Percentiles rank a stretch among this genome's conserved stretches.
Conservation (phyloP, 2,329 filamentous ascomycete genomes). For the Phyllosticta ampelicida region DNA sequence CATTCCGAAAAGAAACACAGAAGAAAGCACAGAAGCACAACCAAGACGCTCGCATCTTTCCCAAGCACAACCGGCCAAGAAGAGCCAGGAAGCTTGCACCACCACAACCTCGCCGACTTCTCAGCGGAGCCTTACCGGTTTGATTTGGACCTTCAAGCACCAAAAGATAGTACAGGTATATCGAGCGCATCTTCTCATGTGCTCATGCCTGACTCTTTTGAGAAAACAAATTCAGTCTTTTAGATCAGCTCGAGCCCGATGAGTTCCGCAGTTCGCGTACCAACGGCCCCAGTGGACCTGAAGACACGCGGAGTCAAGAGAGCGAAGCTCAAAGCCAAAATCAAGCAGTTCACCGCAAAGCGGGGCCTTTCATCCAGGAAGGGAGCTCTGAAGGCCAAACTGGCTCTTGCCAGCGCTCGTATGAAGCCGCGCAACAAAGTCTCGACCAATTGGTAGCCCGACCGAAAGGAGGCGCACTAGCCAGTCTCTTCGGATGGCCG, state of each 20-base stretch:
- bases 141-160: background rate
- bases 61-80: background rate
- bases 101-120: background rate
- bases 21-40: background rate
- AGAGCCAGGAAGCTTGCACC: background rate
- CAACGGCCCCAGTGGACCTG: background rate
- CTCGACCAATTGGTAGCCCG: background rate
- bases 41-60: background rate
- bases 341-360: background rate
- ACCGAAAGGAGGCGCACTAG: background rate
- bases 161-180: background rate
- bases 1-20: background rate
- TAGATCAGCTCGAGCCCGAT: background rate
- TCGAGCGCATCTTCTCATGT: background rate
- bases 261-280: background rate
- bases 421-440: background rate
- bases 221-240: background rate
- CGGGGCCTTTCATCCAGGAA: conserved; percentile 3
- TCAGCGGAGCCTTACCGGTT: background rate
- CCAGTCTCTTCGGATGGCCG: background rate
- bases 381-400: background rate
- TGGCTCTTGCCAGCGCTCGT: background rate
- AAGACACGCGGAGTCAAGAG: background rate
- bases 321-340: background rate
- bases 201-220: background rate